Percentiles rank a stretch among this genome's conserved stretches.
These are phyloP conservation scores for Fusarium sp. DNA, from an alignment of 2,329 filamentous ascomycete genomes.

Conservation along the genomic window DNA sequence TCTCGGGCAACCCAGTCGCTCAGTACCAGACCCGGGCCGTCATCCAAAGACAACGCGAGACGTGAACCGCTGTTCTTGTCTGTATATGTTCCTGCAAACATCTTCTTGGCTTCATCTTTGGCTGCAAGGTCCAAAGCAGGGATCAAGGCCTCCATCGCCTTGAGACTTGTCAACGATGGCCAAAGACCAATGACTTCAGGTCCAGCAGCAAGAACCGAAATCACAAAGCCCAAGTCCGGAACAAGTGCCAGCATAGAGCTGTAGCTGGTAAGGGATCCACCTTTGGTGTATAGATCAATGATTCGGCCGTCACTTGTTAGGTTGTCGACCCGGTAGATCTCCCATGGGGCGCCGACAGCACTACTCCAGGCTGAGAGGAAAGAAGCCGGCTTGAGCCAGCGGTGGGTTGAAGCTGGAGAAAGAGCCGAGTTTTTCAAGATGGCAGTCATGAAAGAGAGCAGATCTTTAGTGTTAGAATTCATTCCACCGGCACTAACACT, in stretches of 20 bases:
- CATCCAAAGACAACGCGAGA: not conserved
- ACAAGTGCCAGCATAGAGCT: not conserved
- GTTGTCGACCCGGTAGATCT: slow-evolving; percentile 19
- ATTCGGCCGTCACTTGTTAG: not conserved
- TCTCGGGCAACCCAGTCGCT: slow-evolving; percentile 1
- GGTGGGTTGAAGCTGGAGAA: not conserved
- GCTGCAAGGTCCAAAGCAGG: slow-evolving; percentile 1
- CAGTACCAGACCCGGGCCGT: not conserved
- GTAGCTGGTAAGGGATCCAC: not conserved
- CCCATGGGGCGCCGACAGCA: slow-evolving; percentile 4
- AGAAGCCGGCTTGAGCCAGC: slow-evolving; percentile 6
- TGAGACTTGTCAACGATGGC: not conserved
- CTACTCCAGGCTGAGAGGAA: slow-evolving; percentile 7
- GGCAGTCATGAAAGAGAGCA: not conserved
- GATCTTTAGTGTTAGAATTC: not conserved
- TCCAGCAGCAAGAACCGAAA: slow-evolving; percentile 8
- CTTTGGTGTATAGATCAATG: slow-evolving; percentile 7
- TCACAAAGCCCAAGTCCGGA: not conserved
- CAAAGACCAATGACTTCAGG: not conserved
- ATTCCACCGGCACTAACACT: not conserved
- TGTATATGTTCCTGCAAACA: not conserved
- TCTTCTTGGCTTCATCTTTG: slow-evolving; percentile 1
- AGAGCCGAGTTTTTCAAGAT: not conserved
- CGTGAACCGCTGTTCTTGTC: not conserved
- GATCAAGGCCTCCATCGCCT: not conserved